These are phyloP conservation scores for Anthracocystis setariae DNA, from an alignment of 1,284 basidiomycete genomes.

Conservation along the genomic window DNA sequence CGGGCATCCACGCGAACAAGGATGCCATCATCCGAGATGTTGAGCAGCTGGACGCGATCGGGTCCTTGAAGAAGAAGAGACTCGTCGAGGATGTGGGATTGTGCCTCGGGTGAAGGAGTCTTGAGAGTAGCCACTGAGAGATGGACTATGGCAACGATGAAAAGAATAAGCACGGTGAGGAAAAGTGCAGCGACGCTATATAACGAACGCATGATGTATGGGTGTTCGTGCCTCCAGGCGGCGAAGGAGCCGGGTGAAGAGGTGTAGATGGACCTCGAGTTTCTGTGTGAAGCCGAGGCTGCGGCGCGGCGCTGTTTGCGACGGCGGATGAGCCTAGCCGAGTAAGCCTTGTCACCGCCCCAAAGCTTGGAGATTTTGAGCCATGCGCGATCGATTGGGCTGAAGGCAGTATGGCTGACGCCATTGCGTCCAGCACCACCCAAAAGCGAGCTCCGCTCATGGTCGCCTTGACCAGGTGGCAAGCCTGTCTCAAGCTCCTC, in stretches of 20 bases:
- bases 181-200: constrained; percentile 40
- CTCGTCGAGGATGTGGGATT: constrained; percentile 54
- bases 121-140: constrained; percentile 50
- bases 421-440: constrained; percentile 16
- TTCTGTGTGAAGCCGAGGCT: constrained; percentile 22
- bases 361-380: constrained; percentile 39
- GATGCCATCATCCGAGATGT: constrained; percentile 56
- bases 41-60: constrained; percentile 54
- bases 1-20: constrained; percentile 56
- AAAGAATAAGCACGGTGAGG: constrained; percentile 40
- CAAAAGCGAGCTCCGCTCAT: constrained; percentile 43
- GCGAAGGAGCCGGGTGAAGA: constrained; percentile 35
- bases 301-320: constrained; percentile 36
- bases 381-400: constrained; percentile 39
- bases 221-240: constrained; percentile 44
- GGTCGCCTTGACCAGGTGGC: constrained; percentile 25
- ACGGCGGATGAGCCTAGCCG: constrained; percentile 27
- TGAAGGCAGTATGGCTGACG: constrained; percentile 7
- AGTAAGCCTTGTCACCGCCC: constrained; percentile 46
- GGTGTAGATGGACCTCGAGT: constrained; percentile 35
- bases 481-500: constrained; percentile 49
- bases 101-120: constrained; percentile 43
- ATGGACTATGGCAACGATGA: constrained; percentile 44
- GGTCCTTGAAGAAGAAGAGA: constrained; percentile 58
- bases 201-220: constrained; percentile 31